Base-by-base conservation (phyloP, 2,329 filamentous ascomycete genomes). In the Diaporthe amygdali region DNA sequence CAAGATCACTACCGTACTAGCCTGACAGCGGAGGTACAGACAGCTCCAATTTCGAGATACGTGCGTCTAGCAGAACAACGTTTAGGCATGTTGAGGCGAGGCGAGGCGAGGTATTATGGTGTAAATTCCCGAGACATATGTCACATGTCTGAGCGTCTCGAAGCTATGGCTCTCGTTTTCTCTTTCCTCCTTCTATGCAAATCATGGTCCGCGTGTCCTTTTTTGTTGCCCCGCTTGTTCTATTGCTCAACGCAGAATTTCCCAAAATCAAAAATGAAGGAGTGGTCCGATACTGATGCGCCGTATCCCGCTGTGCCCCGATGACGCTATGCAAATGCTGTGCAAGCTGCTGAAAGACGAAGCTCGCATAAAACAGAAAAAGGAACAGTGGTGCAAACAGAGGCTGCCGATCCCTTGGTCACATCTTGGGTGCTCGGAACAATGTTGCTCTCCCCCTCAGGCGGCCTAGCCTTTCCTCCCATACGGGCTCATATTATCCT, bases 261-360 rank as follows among this genome's bases (percentile, higher is more conserved):
- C 27, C 46, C 49, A 27, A 59, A 51, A 49, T 39, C 66, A 56
- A 25, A 49, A 14, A 59, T 67, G 25, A 72, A 71, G 64, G 71
- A 72, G 71, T 72, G 71, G 69, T 68, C 55, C 51, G 71, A 72
- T 72, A 72, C 71, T 72, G 71, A 56, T 71, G 59, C 71, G 71
- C 71, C 71, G 71, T 72, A 72, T 72, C 71, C 63, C 69, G 71
- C 71, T 72, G 71, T 72, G 51, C 49, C 47, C 51, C 56, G n/a
- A 47, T 59, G 54, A 51, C 54, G 71, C 71, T 72, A 72, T 72
- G 71, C 71, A 71, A 52, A 67, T 67, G 68, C 71, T 68, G 66
- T 56, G 22, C 46, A 30, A 49, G 55, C 54, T 30, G 41, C 44
- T 27, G 5, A 14, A 68, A 32, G 30, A 22, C 32, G 20, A 68